These are phyloP conservation scores for Scedosporium boydii DNA, from an alignment of 2,329 filamentous ascomycete genomes.

Conservation along the genomic window DNA sequence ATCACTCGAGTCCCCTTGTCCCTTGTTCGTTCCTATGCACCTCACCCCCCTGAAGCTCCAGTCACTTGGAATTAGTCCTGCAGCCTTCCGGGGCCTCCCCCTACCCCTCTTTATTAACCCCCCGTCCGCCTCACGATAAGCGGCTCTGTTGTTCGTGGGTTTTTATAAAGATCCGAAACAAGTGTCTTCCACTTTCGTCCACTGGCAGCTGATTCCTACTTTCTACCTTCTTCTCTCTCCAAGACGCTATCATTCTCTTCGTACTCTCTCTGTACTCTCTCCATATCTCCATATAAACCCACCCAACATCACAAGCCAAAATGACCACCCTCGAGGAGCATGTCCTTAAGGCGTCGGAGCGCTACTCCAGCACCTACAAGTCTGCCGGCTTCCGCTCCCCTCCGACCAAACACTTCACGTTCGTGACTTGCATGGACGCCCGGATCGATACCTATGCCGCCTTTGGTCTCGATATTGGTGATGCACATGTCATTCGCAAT, in stretches of 20 bases:
- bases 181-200: neutral
- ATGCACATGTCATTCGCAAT: conserved; percentile 60
- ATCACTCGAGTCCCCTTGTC: neutral
- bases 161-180: neutral
- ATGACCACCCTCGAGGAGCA: neutral
- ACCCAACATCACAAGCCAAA: neutral
- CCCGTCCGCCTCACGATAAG: neutral
- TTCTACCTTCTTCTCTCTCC: neutral
- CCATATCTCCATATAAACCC: neutral
- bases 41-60: neutral
- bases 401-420: conserved; percentile 55
- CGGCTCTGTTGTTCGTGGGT: neutral
- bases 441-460: conserved; percentile 49
- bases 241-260: neutral
- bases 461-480: conserved; percentile 53
- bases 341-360: neutral
- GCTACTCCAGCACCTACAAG: conserved; percentile 33
- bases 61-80: neutral
- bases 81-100: neutral
- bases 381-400: conserved; percentile 55
- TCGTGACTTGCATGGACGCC: conserved; percentile 62
- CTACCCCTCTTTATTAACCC: neutral
- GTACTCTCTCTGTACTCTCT: neutral
- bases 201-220: neutral
- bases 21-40: neutral